These are phyloP conservation scores for Kodamaea fukazawae DNA, from an alignment of 805 yeast genomes.

Conservation along the genomic window DNA sequence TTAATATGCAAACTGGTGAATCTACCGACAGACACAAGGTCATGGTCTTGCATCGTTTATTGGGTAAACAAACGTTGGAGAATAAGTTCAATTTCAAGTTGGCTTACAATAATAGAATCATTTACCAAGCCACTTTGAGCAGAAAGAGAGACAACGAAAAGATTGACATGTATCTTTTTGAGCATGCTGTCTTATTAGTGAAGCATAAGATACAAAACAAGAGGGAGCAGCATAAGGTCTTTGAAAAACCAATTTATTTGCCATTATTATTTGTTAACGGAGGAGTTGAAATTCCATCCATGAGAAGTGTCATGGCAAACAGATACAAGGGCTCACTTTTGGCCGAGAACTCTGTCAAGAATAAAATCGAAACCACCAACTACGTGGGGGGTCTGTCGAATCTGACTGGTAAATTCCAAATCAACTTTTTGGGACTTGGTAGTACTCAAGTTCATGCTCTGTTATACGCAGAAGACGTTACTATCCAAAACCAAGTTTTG, in stretches of 20 bases:
- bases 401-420: slow-evolving; percentile 40
- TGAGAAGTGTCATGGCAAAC: slow-evolving; percentile 41
- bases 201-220: slow-evolving; percentile 84
- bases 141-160: slow-evolving; percentile 75
- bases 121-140: slow-evolving; percentile 69
- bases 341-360: slow-evolving; percentile 32
- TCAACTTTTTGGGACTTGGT: slow-evolving; percentile 54
- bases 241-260: slow-evolving; percentile 82
- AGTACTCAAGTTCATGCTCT: slow-evolving; percentile 53
- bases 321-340: slow-evolving; percentile 36
- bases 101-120: slow-evolving; percentile 76
- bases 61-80: slow-evolving; percentile 72
- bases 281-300: slow-evolving; percentile 72
- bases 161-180: slow-evolving; percentile 83
- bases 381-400: slow-evolving; percentile 27
- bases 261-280: slow-evolving; percentile 73
- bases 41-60: slow-evolving; percentile 58
- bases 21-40: slow-evolving; percentile 90
- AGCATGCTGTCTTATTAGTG: slow-evolving; percentile 81
- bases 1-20: slow-evolving; percentile 87
- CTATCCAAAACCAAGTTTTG: slow-evolving; percentile 74
- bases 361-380: slow-evolving; percentile 24
- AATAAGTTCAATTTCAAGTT: slow-evolving; percentile 85
- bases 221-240: slow-evolving; percentile 87
- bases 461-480: slow-evolving; percentile 49